Evolutionary conservation across 1,139 yeast genomes (phyloP).

Genomic region (Taphrina pruni): DNA sequence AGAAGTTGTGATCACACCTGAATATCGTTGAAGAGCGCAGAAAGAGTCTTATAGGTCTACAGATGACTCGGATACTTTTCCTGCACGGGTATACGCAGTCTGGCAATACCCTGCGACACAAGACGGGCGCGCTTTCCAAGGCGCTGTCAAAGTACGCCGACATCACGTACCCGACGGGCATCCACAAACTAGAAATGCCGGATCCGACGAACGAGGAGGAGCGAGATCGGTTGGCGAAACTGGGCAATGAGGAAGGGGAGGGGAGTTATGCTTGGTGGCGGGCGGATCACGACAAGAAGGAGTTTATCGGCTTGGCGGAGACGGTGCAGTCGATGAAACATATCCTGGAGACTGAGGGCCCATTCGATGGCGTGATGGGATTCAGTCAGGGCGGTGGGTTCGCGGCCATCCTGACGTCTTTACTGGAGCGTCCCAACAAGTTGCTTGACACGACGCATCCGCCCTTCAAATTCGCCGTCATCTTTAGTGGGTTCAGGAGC

Average conservation of each 20-base stretch:
- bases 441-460: conserved; percentile 51
- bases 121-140: conserved; percentile 37
- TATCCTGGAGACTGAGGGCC: conserved; percentile 74
- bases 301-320: conserved; percentile 26
- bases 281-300: conserved; percentile 31
- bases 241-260: conserved; percentile 41
- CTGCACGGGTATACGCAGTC: conserved; percentile 41
- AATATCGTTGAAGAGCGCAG: too few relatives aligned
- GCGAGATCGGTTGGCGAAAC: conserved; percentile 33
- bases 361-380: conserved; percentile 85
- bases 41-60: neutral
- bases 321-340: conserved; percentile 28
- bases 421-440: conserved; percentile 39
- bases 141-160: conserved; percentile 33
- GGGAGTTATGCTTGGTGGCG: conserved; percentile 42
- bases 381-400: conserved; percentile 95
- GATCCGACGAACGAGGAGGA: conserved; percentile 39
- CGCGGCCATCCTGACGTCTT: conserved; percentile 54
- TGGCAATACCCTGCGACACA: conserved; percentile 38
- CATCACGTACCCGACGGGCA: conserved; percentile 33
- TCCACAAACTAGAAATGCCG: conserved; percentile 27
- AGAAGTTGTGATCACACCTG: too few relatives aligned
- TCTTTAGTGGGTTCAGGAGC: conserved; percentile 78
- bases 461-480: conserved; percentile 69
- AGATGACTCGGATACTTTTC: conserved; percentile 31